phyloP scores from a whole-genome alignment of 192 early-diverging fungal genomes.

The Ambispora gerdemannii region DNA sequence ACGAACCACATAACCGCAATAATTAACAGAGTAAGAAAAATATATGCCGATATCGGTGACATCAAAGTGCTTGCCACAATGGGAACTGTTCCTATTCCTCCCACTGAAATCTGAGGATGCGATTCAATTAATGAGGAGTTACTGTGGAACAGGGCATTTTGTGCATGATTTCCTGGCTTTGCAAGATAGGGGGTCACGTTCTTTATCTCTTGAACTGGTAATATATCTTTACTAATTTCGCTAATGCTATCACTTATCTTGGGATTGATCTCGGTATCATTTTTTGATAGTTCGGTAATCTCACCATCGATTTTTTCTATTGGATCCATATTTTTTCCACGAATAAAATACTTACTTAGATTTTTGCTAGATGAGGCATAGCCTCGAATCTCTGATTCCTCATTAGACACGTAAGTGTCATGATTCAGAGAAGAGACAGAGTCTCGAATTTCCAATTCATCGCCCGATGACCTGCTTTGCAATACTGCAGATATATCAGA shows the following conservation, averaged over 20 bases:
- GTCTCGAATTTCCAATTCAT: too few relatives aligned
- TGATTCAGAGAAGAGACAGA: too few relatives aligned
- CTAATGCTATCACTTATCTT: too few relatives aligned
- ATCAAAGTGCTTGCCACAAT: neutral
- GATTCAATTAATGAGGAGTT: neutral
- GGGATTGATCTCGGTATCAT: too few relatives aligned
- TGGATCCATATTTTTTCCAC: neutral
- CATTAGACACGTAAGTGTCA: too few relatives aligned
- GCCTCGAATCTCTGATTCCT: neutral
- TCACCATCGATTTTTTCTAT: neutral
- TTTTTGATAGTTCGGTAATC: too few relatives aligned
- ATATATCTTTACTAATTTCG: too few relatives aligned
- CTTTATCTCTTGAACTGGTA: neutral
- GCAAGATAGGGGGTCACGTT: neutral
- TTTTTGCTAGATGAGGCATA: neutral
- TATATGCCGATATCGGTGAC: constrained; percentile 12
- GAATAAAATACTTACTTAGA: neutral
- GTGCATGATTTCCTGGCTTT: neutral
- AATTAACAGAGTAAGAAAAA: neutral
- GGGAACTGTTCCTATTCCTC: neutral
- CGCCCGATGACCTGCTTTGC: too few relatives aligned
- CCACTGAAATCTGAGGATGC: neutral
- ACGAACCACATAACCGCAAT: neutral
- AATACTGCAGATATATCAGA: too few relatives aligned
- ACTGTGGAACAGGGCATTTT: too few relatives aligned